Evolutionary conservation across 2,329 filamentous ascomycete species (phyloP), one percentile per base, ranked within the genome.

Genomic region (Trichophyton benhamiae): DNA sequence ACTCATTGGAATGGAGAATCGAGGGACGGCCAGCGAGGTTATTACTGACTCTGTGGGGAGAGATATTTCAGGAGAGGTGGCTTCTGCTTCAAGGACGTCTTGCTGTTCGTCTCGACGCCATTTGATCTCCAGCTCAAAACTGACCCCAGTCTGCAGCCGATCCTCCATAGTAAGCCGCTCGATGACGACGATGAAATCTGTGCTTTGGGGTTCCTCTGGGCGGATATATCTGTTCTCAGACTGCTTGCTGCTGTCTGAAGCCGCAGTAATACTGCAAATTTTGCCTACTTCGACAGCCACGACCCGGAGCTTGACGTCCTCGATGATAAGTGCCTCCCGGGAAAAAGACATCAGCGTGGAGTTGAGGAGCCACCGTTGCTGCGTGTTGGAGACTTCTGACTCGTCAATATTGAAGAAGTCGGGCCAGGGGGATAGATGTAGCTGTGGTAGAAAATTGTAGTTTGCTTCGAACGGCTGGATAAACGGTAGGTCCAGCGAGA

Each of bases 391-490:
- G 3, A 70, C 69, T 2, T 72, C 67, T 15, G 74, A 61, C 9
- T 72, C 68, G 11, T 76, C 72, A 38, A 84, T 80, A 59, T 85
- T 80, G 72, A 97, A 99, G 67, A 95, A 85, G 71, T 87, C 91
- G 0, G 94, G 91, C 92, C 94, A 99, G 1, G 84, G 79, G 57
- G 87, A 86, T 0, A 81, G 74, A 72, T 96, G 87, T 2, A 96
- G 78, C 8, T 87, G 83, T 9, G 94, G 91, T 11, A 86, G 80
- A 64, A 97, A 84, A 64, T 95, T 89, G 72, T 95, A 96, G 68
- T 88, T 94, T 15, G 91, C 89, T 74, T 96, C 91, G 68, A 99
- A 97, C 0, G 92, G 90, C 58, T 85, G 86, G 60, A 89, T 84
- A 61, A 96, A 82, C 42, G 84, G 82, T 3, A 97, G 73, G 60